These are phyloP conservation scores for Pseudocercospora macadamiae DNA, from an alignment of 2,329 filamentous ascomycete species.

Conservation along the genomic window DNA sequence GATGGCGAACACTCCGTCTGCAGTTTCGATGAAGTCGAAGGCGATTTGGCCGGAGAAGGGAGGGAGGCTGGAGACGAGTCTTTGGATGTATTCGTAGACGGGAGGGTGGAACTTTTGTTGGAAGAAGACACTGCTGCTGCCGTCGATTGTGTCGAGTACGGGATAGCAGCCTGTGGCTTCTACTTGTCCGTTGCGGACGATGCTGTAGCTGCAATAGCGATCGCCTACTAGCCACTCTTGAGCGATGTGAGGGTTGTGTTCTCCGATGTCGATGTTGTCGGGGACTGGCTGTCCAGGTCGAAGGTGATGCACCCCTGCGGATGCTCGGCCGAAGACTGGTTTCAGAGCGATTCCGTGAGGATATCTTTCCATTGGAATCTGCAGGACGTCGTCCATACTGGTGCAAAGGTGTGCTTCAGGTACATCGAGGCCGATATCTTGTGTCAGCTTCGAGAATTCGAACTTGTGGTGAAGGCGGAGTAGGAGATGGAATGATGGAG, in stretches of 20 bases:
- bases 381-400: conserved; percentile 25
- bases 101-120: conserved; percentile 25
- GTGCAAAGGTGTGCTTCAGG: conserved; percentile 34
- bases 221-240: conserved; percentile 39
- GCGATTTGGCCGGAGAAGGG: conserved; percentile 32
- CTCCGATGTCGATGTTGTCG: conserved; percentile 19
- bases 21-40: conserved; percentile 37
- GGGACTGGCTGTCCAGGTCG: conserved; percentile 18
- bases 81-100: conserved; percentile 33
- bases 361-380: conserved; percentile 26
- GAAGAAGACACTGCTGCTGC: conserved; percentile 34
- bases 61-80: conserved; percentile 23
- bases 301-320: conserved; percentile 21
- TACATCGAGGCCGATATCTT: conserved; percentile 29
- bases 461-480: conserved; percentile 39
- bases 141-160: conserved; percentile 37
- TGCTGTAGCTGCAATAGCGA: conserved; percentile 36
- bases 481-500: conserved; percentile 32
- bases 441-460: conserved; percentile 33
- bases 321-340: conserved; percentile 36
- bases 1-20: conserved; percentile 31
- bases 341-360: conserved; percentile 34
- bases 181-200: conserved; percentile 32
- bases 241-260: conserved; percentile 30
- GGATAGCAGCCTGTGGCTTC: conserved; percentile 36